Conservation (phyloP, 352 stramenopile genomes). For the Pythium dissotocum region DNA sequence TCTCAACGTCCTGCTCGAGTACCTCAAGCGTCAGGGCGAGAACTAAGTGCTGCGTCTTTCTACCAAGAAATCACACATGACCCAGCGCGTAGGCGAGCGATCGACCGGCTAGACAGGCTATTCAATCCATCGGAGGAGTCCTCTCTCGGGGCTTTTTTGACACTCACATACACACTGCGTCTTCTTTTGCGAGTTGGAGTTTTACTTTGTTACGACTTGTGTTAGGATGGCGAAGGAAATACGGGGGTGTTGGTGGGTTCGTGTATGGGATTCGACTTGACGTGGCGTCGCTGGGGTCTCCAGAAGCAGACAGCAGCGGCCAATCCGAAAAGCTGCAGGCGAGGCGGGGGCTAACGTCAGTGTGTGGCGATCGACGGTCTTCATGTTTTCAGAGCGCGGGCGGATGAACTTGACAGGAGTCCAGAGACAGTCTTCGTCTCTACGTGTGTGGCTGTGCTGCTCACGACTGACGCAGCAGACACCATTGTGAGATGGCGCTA, state of each 20-base stretch:
- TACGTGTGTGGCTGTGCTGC: no score
- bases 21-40: conserved; percentile 96
- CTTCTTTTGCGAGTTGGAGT: background rate
- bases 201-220: background rate
- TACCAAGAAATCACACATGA: conserved; percentile 1
- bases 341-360: no score
- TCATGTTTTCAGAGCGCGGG: no score
- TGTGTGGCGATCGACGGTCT: no score
- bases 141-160: conserved; percentile 12
- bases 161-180: background rate
- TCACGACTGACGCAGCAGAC: no score
- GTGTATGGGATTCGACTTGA: background rate
- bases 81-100: conserved; percentile 9
- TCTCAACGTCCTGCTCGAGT: conserved; percentile 98
- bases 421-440: no score
- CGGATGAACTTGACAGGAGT: no score
- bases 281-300: background rate
- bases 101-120: conserved; percentile 19
- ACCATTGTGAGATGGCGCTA: no score
- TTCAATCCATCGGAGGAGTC: conserved; percentile 11
- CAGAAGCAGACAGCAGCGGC: no score
- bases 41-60: conserved; percentile 53
- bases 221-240: background rate
- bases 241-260: background rate
- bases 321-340: no score